Percentiles rank a stretch among this genome's conserved stretches.
These are phyloP conservation scores for Clavulina sp. DNA, from an alignment of 768 basidiomycete species.

Conservation along the genomic window DNA sequence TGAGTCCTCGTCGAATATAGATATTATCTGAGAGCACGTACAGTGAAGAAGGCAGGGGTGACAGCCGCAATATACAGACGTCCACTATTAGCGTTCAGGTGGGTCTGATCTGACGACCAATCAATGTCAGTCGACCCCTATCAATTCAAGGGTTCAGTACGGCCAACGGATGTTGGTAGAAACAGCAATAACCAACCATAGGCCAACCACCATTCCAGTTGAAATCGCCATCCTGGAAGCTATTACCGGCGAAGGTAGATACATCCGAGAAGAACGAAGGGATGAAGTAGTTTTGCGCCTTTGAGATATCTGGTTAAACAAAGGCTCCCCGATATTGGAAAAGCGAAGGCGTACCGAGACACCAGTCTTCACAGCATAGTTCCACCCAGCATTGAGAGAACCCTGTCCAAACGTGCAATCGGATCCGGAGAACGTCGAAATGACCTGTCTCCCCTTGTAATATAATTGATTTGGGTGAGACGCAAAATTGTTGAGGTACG, in stretches of 20 bases:
- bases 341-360: conserved; percentile 11
- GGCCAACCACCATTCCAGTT: conserved; percentile 72
- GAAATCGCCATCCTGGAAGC: conserved; percentile 9
- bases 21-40: conserved; percentile 4
- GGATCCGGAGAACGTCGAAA: conserved; percentile 59
- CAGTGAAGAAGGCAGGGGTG: conserved; percentile 63
- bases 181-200: conserved; percentile 21
- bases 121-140: conserved; percentile 2
- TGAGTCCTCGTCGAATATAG: not conserved
- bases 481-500: conserved; percentile 35
- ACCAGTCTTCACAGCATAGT: conserved; percentile 29
- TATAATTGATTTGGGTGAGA: conserved; percentile 44
- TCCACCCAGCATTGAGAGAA: conserved; percentile 37
- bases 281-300: conserved; percentile 11
- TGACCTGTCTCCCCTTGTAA: conserved; percentile 35
- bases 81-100: conserved; percentile 11
- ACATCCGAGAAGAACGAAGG: conserved; percentile 19
- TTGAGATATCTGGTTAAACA: not conserved
- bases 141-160: not conserved
- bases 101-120: conserved; percentile 13
- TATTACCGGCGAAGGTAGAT: conserved; percentile 9
- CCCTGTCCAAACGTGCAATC: conserved; percentile 45
- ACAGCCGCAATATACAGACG: conserved; percentile 34
- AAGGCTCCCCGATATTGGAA: not conserved
- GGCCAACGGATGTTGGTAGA: conserved; percentile 23